Base-by-base conservation (phyloP, 805 yeast species). In the Saturnispora ahearnii region DNA sequence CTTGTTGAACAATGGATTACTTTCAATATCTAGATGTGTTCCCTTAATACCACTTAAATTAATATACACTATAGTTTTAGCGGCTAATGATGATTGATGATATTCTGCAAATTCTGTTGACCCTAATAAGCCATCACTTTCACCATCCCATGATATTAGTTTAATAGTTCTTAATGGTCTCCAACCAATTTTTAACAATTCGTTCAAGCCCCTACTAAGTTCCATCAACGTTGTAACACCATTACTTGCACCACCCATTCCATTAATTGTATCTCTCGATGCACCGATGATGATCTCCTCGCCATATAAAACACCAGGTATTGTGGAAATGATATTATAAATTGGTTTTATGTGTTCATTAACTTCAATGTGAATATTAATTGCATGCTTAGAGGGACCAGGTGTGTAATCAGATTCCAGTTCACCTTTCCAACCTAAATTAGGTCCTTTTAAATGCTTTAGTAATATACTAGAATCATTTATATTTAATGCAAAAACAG, bases 21-120 rank as follows among this genome's bases (percentile, higher is more conserved):
- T 70, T 18, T 69, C 66, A 44, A 79, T 66, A 4, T 58, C 52
- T 49, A 84, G 69, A 26, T 67, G 59, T 12, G 71, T 63, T 1
- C 90, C 90, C 24, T 71, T 59, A 2, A 79, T 74, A 2, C 79
- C 78, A 59, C 77, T 81, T 59, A 77, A 58, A 57, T 78, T 77
- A 50, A 78, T 61, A 57, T 77, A 78, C 0, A 76, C 76, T 22
- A 78, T 72, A 5, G 74, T 74, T 18, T 73, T 70, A 42, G 63
- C 64, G 47, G 66, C 65, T 53, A 76, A 65, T 8, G 57, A 52
- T 31, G 63, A 64, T 15, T 74, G 65, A 47, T 71, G 70, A 54
- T 65, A 71, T 62, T 78, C 82, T 38, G 79, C 83, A 55, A 59
- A 74, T 58, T 77, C 82, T 3, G 82, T 77, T 1, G 81, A 75